Percentiles rank a stretch among this genome's conserved stretches.
Evolutionary conservation across 2,329 filamentous ascomycete genomes (phyloP).

Genomic region (Pseudogymnoascus sp.): DNA sequence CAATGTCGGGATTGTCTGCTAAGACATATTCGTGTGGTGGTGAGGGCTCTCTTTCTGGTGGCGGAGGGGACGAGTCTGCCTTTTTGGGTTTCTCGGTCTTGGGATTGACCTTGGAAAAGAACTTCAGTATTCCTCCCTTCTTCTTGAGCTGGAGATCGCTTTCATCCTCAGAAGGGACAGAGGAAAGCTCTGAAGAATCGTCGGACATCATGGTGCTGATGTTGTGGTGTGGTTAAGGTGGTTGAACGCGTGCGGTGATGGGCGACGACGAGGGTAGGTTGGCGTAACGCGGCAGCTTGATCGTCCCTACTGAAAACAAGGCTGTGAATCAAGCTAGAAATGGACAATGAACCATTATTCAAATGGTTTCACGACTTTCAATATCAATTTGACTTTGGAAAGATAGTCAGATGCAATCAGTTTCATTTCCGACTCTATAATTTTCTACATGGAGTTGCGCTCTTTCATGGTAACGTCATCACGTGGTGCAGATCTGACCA

Average conservation of each 20-base stretch:
- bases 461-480: slow-evolving; percentile 4
- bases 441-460: neutral
- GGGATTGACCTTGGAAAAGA: slow-evolving; percentile 47
- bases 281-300: slow-evolving; percentile 1
- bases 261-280: neutral
- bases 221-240: slow-evolving; percentile 12
- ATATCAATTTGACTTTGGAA: neutral
- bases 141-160: slow-evolving; percentile 43
- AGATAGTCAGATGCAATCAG: neutral
- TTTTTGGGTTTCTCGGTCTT: slow-evolving; percentile 43
- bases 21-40: slow-evolving; percentile 85
- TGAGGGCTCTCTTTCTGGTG: slow-evolving; percentile 75
- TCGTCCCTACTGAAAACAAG: neutral
- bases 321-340: neutral
- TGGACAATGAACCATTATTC: neutral
- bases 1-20: slow-evolving; percentile 85
- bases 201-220: slow-evolving; percentile 39
- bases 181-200: slow-evolving; percentile 58
- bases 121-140: slow-evolving; percentile 57
- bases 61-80: slow-evolving; percentile 48
- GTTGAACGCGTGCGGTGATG: neutral
- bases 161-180: slow-evolving; percentile 48
- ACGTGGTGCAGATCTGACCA: slow-evolving; percentile 3
- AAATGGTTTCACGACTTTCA: slow-evolving; percentile 1
- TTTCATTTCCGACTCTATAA: neutral